These are phyloP conservation scores for Silene noctiflora DNA, from an alignment of 179 eudicot genomes.

Conservation along the genomic window DNA sequence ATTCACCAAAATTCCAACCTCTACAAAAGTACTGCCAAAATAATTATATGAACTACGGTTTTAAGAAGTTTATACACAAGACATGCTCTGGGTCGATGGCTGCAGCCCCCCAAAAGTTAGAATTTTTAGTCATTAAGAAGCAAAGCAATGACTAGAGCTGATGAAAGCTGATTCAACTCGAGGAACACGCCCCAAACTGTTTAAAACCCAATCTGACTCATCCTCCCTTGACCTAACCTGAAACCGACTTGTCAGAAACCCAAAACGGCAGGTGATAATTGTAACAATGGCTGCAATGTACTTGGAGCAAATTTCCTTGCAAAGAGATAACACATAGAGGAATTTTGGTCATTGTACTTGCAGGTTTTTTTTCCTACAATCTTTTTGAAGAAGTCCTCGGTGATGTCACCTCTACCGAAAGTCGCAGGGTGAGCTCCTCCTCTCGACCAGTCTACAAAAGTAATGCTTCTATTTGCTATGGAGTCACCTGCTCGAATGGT, in stretches of 20 bases:
- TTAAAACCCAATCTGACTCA: not conserved
- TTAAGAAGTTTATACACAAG: constrained; percentile 6
- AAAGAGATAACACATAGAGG: constrained; percentile 52
- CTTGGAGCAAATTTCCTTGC: constrained; percentile 69
- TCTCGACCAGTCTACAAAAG: constrained; percentile 82
- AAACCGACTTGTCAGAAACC: constrained; percentile 25
- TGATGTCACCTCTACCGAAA: constrained; percentile 49
- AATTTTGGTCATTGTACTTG: constrained; percentile 41
- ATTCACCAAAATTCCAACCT: constrained; percentile 21
- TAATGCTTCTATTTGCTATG: constrained; percentile 64
- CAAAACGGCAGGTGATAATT: constrained; percentile 36
- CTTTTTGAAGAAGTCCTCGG: constrained; percentile 42
- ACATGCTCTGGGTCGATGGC: not conserved
- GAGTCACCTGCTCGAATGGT: constrained; percentile 42
- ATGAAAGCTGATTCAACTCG: too few relatives aligned
- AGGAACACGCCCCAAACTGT: not conserved
- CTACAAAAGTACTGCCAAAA: constrained; percentile 20
- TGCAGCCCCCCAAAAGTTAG: not conserved
- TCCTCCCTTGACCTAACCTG: too few relatives aligned
- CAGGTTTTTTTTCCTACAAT: constrained; percentile 35
- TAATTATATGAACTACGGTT: constrained; percentile 3
- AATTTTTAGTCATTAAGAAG: not conserved
- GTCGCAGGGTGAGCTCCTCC: constrained; percentile 85
- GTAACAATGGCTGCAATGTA: constrained; percentile 54
- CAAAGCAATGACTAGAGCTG: not conserved